Evolutionary conservation across 306 rosid genomes (phyloP), one percentile per base, ranked within the genome.

Genomic region (Lotus japonicus): DNA sequence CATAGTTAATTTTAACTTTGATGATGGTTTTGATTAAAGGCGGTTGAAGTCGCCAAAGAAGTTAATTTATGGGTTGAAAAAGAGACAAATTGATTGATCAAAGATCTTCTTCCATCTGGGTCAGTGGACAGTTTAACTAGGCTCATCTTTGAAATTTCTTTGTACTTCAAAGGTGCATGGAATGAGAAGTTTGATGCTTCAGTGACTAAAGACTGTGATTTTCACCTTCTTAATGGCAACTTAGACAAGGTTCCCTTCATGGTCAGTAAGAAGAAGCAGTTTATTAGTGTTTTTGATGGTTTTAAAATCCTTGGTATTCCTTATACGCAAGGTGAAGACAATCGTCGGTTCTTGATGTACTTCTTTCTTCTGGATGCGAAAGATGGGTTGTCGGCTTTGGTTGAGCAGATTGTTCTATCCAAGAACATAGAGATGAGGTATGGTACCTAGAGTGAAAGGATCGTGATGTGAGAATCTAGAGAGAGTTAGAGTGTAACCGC

Each of bases 141-240:
- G 63, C 97, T 91, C 66, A 68, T 88, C 58, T 76, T 86, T 49
- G 86, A 88, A 9, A 91, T 86, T 63, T 95, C 92, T 2, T 41
- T 91, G 6, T 88, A 91, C 81, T 91, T 91, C 82, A 91, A 88
- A 64, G 97, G 97, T 51, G 85, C 60, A 1, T 88, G 97, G 97
- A 72, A 11, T 45, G 79, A 79, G 46, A 76, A 78, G 74, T 91
- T 91, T 46, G 83, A 88, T 69, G 80, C n/a, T n/a, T n/a, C n/a
- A n/a, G n/a, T n/a, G n/a, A n/a, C n/a, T n/a, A n/a, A n/a, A n/a
- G n/a, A n/a, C 19, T 23, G 68, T 15, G 89, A 84, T 46, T 88
- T 91, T 74, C 80, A 81, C 79, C 89, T 88, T 54, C 84, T 78
- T 2, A 60, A 75, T 41, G 92, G 92, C 28, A 83, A 79, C 75